These are phyloP conservation scores for Hanseniaspora valbyensis DNA, from an alignment of 805 yeast species.

Conservation along the genomic window DNA sequence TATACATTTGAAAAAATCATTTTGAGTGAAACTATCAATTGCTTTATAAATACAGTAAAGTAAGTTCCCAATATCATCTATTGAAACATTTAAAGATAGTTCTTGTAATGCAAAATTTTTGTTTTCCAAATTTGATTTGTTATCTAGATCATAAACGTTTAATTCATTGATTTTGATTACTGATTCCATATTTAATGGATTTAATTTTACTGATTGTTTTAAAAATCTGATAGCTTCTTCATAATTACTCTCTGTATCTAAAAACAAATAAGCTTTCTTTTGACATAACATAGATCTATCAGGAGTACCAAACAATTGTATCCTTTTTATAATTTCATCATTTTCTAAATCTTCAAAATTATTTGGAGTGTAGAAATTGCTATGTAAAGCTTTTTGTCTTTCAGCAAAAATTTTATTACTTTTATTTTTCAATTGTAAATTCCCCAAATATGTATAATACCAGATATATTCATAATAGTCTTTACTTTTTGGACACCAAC, in stretches of 20 bases:
- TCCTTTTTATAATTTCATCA: background rate
- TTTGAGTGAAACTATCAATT: background rate
- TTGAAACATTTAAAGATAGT: background rate
- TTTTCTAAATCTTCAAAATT: background rate
- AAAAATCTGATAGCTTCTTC: slow-evolving; percentile 85
- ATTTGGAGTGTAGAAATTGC: background rate
- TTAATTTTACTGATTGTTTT: slow-evolving; percentile 59
- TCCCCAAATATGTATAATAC: background rate
- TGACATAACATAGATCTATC: background rate
- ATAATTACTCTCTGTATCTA: slow-evolving; percentile 70
- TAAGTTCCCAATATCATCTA: background rate
- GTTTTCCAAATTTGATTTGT: background rate
- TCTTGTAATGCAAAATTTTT: background rate
- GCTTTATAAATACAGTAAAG: background rate
- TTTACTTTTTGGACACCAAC: background rate
- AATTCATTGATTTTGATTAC: background rate
- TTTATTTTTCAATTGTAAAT: background rate
- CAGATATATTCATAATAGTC: background rate
- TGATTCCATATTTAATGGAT: slow-evolving; percentile 46
- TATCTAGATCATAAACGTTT: background rate
- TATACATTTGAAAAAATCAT: background rate
- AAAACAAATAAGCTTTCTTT: slow-evolving; percentile 31
- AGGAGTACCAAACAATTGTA: background rate
- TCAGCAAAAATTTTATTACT: background rate
- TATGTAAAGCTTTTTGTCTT: background rate